A percentile compares a stretch with the other conserved stretches of the same genome.
Conservation (phyloP, 345 rosid species). For the Populus tremula region DNA sequence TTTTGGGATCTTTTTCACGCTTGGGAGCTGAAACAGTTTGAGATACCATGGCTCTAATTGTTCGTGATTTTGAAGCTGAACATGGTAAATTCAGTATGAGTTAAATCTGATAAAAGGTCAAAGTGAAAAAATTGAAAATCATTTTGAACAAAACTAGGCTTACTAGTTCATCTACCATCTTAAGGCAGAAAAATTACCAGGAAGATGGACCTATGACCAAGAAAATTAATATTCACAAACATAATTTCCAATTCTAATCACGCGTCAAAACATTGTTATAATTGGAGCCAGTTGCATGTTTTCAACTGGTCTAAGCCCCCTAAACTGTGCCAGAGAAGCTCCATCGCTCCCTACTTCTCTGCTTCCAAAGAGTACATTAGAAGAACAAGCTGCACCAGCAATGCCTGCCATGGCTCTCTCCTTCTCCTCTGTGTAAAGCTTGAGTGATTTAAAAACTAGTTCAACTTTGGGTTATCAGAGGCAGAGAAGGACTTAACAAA, state of each 20-base stretch:
- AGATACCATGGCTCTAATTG: slow-evolving; percentile 46
- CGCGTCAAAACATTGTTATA: not conserved
- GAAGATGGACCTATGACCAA: not conserved
- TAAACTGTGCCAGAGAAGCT: slow-evolving; percentile 32
- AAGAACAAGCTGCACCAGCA: slow-evolving; percentile 29
- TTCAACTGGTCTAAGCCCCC: slow-evolving; percentile 41
- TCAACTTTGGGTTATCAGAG: slow-evolving; percentile 35
- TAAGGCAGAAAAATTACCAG: not conserved
- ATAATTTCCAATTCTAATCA: not conserved
- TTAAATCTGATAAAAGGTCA: not conserved
- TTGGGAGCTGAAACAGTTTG: slow-evolving; percentile 48
- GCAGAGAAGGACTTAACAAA: slow-evolving; percentile 21
- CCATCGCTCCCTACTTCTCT: slow-evolving; percentile 30
- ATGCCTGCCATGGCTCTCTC: slow-evolving; percentile 40
- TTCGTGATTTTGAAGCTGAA: slow-evolving; percentile 40
- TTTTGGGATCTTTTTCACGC: slow-evolving; percentile 53
- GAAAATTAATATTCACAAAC: not conserved
- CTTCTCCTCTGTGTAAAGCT: not conserved
- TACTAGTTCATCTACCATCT: not conserved
- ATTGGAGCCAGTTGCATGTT: slow-evolving; percentile 22
- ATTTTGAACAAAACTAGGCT: not conserved
- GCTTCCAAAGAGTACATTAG: slow-evolving; percentile 27
- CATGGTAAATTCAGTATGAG: slow-evolving; percentile 1
- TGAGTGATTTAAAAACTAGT: not conserved
- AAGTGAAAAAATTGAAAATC: not conserved